Evolutionary conservation across 1,284 basidiomycete genomes (phyloP).

Genomic region (Amylostereum chailletii): DNA sequence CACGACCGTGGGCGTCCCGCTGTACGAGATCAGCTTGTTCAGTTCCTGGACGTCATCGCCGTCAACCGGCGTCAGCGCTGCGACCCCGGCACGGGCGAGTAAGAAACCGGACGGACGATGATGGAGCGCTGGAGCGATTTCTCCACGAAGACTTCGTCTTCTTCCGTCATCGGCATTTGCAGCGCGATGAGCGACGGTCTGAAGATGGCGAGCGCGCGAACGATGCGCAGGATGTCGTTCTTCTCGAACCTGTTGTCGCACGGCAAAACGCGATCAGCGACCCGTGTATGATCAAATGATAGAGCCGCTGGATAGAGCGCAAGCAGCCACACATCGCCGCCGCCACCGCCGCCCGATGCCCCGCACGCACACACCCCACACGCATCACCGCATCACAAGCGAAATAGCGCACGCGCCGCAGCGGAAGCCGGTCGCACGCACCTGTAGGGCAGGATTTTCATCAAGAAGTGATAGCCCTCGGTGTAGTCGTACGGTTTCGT

Average conservation of each 20-base stretch:
- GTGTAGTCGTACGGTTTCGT: conserved; percentile 87
- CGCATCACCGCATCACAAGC: conserved; percentile 5
- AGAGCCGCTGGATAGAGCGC: too few species aligned
- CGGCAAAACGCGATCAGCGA: neutral
- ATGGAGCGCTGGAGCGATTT: conserved; percentile 91
- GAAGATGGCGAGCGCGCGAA: conserved; percentile 90
- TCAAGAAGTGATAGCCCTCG: conserved; percentile 89
- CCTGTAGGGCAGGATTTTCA: conserved; percentile 85
- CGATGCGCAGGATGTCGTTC: conserved; percentile 89
- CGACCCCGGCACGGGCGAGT: neutral
- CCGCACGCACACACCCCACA: too few species aligned
- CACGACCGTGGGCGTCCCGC: conserved; percentile 98
- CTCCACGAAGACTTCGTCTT: conserved; percentile 94
- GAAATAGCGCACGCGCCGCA: neutral
- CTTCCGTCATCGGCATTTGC: conserved; percentile 89
- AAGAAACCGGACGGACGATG: conserved; percentile 47
- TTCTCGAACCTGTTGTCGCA: conserved; percentile 73
- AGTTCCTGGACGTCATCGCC: conserved; percentile 56
- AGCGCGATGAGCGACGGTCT: conserved; percentile 92
- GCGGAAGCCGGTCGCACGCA: conserved; percentile 31
- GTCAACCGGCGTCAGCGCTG: conserved; percentile 1
- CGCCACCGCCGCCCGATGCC: too few species aligned
- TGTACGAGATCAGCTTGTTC: conserved; percentile 94
- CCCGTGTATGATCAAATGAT: too few species aligned
- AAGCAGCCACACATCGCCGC: too few species aligned